Conservation (phyloP, 805 yeast species). For the Candida michaelii region DNA sequence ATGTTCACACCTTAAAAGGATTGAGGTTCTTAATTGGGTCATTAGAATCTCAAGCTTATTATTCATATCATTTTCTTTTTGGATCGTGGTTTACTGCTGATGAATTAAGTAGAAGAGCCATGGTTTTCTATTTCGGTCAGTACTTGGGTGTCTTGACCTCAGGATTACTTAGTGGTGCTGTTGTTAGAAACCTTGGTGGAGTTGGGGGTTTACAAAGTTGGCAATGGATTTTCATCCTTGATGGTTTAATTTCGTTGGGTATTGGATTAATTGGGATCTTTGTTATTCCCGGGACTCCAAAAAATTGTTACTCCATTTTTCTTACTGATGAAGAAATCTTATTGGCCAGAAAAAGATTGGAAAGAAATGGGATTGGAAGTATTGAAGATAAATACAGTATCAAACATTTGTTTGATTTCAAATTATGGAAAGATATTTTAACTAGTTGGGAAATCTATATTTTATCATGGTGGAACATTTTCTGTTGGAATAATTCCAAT, state of each 20-base stretch:
- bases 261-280: constrained; percentile 58
- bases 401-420: constrained; percentile 38
- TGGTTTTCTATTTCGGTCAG: constrained; percentile 61
- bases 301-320: constrained; percentile 35
- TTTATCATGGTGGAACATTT: constrained; percentile 51
- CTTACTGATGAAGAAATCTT: constrained; percentile 37
- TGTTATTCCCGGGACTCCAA: constrained; percentile 66
- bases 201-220: constrained; percentile 57
- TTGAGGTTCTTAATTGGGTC: constrained; percentile 66
- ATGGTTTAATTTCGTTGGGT: constrained; percentile 57
- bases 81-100: constrained; percentile 47
- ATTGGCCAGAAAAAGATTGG: constrained; percentile 30
- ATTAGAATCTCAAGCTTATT: constrained; percentile 61
- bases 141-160: constrained; percentile 61
- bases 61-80: constrained; percentile 40
- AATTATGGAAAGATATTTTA: constrained; percentile 54
- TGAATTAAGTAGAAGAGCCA: constrained; percentile 63
- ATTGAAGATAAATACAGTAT: constrained; percentile 23
- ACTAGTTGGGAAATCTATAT: constrained; percentile 62
- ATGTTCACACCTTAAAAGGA: constrained; percentile 54
- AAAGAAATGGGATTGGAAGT: constrained; percentile 21
- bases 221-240: constrained; percentile 74
- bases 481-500: constrained; percentile 64
- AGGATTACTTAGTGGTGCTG: constrained; percentile 61
- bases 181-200: constrained; percentile 48